Percentiles rank a stretch among this genome's conserved stretches.
Conservation (phyloP, 2,329 filamentous ascomycete species). For the Ophiocordyceps camponoti-saundersi region DNA sequence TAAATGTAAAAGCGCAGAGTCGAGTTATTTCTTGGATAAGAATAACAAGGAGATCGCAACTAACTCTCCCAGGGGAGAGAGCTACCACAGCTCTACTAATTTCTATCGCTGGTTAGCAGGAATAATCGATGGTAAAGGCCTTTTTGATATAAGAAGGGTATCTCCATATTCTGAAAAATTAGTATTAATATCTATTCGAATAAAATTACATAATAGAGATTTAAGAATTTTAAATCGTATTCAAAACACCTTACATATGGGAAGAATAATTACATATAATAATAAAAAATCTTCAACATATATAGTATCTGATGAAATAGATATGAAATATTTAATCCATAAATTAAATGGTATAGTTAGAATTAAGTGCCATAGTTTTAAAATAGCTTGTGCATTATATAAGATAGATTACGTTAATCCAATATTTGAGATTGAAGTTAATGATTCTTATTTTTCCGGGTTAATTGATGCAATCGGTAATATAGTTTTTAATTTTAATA, state of each 20-base stretch:
- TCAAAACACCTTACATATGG: neutral
- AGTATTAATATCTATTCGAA: neutral
- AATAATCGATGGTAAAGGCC: neutral
- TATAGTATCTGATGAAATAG: neutral
- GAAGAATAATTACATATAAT: neutral
- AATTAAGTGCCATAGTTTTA: neutral
- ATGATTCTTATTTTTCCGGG: neutral
- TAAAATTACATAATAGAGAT: neutral
- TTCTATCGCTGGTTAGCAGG: neutral
- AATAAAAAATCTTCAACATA: neutral
- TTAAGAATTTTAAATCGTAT: neutral
- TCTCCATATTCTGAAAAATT: neutral
- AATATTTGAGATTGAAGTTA: neutral
- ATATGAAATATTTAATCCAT: neutral
- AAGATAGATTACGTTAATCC: neutral
- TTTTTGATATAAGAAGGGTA: neutral
- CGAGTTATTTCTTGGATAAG: neutral
- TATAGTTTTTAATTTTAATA: neutral
- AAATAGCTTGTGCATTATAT: neutral
- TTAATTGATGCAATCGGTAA: neutral
- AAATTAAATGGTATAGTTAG: neutral
- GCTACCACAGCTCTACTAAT: neutral
- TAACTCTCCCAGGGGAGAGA: too few species aligned
- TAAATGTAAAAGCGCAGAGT: neutral
- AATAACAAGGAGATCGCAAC: neutral